phyloP scores from a whole-genome alignment of 768 basidiomycete genomes.

The Boletus vermiculosoides region DNA sequence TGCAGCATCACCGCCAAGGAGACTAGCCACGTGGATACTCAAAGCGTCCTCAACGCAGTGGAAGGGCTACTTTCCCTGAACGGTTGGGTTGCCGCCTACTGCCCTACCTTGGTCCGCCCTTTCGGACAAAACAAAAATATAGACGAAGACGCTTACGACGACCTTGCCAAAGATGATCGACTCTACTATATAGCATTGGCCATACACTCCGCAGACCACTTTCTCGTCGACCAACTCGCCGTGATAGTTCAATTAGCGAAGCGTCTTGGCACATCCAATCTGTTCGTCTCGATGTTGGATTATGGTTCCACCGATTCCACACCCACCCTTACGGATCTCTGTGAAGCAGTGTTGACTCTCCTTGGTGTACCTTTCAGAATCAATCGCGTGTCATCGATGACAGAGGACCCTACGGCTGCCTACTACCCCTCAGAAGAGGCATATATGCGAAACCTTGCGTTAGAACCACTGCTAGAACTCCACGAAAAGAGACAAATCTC shows the following conservation, averaged over 20 bases:
- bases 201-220: slow-evolving; percentile 98
- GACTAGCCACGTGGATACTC: slow-evolving; percentile 86
- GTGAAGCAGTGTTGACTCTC: slow-evolving; percentile 91
- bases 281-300: slow-evolving; percentile 98
- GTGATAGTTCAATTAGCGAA: slow-evolving; percentile 95
- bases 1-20: slow-evolving; percentile 75
- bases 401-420: slow-evolving; percentile 76
- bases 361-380: slow-evolving; percentile 94
- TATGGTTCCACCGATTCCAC: slow-evolving; percentile 96
- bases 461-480: slow-evolving; percentile 89
- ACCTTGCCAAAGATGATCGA: slow-evolving; percentile 77
- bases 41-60: slow-evolving; percentile 84
- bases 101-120: slow-evolving; percentile 90
- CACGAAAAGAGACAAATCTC: slow-evolving; percentile 70
- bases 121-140: slow-evolving; percentile 90
- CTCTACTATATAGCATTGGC: slow-evolving; percentile 94
- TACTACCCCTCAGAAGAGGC: slow-evolving; percentile 98
- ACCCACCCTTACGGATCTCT: slow-evolving; percentile 89
- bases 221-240: slow-evolving; percentile 96
- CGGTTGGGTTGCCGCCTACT: slow-evolving; percentile 96
- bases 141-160: slow-evolving; percentile 72
- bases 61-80: slow-evolving; percentile 94
- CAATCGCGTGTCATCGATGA: slow-evolving; percentile 90
- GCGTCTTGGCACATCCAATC: slow-evolving; percentile 81
- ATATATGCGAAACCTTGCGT: slow-evolving; percentile 85